These are phyloP conservation scores for Epichloe coenophiala DNA, from an alignment of 2,329 filamentous ascomycete species.

Conservation along the genomic window DNA sequence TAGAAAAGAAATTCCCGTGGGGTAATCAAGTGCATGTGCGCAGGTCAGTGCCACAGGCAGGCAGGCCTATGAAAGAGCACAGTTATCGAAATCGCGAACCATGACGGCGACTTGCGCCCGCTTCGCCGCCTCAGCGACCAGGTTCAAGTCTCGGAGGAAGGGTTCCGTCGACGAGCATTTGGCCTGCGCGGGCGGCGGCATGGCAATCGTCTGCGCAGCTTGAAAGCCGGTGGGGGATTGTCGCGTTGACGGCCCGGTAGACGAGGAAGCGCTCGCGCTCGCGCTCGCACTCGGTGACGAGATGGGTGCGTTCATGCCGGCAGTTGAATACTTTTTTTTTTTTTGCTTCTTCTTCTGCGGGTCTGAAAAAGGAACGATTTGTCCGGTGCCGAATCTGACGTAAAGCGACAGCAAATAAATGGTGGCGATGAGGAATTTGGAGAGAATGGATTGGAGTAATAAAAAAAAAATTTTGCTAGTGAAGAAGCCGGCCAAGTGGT, in stretches of 20 bases:
- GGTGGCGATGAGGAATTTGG: too few relatives aligned
- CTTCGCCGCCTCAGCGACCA: constrained; percentile 87
- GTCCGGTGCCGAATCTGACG: too few relatives aligned
- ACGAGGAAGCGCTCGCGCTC: constrained; percentile 21
- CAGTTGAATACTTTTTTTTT: constrained; percentile 19
- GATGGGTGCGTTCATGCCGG: too few relatives aligned
- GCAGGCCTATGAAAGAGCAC: constrained; percentile 34
- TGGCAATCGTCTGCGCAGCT: constrained; percentile 10
- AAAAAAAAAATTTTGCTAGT: background rate
- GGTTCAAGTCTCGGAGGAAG: constrained; percentile 68
- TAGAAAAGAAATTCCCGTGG: too few relatives aligned
- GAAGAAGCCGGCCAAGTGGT: background rate
- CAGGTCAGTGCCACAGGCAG: too few relatives aligned
- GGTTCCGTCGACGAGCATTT: constrained; percentile 32
- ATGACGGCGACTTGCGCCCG: constrained; percentile 81
- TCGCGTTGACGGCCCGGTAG: constrained; percentile 11
- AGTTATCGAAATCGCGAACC: constrained; percentile 71
- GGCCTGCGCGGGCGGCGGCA: constrained; percentile 14
- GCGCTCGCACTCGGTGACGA: constrained; percentile 41
- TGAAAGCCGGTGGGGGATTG: constrained; percentile 15
- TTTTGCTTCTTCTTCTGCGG: constrained; percentile 23
- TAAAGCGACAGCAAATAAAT: constrained; percentile 5
- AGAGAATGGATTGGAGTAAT: too few relatives aligned
- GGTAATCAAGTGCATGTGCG: too few relatives aligned
- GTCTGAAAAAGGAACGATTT: too few relatives aligned